These are phyloP conservation scores for Didymella glomerata DNA, from an alignment of 2,329 filamentous ascomycete genomes.

Conservation along the genomic window DNA sequence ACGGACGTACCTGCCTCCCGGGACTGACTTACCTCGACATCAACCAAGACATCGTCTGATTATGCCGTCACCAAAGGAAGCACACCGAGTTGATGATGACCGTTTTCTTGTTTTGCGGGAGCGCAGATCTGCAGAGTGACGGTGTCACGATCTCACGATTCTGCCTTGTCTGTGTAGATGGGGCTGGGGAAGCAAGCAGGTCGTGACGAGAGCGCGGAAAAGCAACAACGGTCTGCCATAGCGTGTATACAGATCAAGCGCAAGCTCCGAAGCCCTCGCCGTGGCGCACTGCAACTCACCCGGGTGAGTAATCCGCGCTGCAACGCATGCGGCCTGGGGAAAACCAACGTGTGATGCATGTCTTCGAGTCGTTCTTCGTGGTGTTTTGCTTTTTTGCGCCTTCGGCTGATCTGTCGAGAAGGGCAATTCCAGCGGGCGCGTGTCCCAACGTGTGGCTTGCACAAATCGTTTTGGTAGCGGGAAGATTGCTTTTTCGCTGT, in stretches of 20 bases:
- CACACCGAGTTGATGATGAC: conserved; percentile 9
- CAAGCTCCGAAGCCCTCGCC: conserved; percentile 16
- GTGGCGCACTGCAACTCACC: conserved; percentile 18
- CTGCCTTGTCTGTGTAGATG: conserved; percentile 9
- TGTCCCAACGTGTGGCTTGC: conserved; percentile 17
- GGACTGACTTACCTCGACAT: conserved; percentile 29
- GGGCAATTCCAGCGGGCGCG: conserved; percentile 20
- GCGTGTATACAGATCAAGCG: conserved; percentile 22
- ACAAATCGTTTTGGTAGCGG: conserved; percentile 10
- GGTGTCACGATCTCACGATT: conserved; percentile 18
- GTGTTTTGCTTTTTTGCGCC: conserved; percentile 16
- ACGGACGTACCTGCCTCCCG: conserved; percentile 29
- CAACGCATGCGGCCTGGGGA: conserved; percentile 1
- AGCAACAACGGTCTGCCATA: conserved; percentile 10
- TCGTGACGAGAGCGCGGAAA: conserved; percentile 16
- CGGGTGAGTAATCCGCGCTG: background rate
- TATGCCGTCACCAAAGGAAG: conserved; percentile 26
- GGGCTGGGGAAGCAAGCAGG: conserved; percentile 9
- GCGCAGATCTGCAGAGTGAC: conserved; percentile 16
- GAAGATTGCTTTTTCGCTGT: conserved; percentile 21
- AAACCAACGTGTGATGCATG: background rate
- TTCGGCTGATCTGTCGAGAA: conserved; percentile 10
- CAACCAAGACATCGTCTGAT: conserved; percentile 21
- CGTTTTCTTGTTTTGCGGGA: conserved; percentile 16
- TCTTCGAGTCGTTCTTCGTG: background rate